A percentile compares a stretch with the other conserved stretches of the same genome.
Evolutionary conservation across 2,329 filamentous ascomycete genomes (phyloP).

Genomic region (Pestalotiopsis sp.): DNA sequence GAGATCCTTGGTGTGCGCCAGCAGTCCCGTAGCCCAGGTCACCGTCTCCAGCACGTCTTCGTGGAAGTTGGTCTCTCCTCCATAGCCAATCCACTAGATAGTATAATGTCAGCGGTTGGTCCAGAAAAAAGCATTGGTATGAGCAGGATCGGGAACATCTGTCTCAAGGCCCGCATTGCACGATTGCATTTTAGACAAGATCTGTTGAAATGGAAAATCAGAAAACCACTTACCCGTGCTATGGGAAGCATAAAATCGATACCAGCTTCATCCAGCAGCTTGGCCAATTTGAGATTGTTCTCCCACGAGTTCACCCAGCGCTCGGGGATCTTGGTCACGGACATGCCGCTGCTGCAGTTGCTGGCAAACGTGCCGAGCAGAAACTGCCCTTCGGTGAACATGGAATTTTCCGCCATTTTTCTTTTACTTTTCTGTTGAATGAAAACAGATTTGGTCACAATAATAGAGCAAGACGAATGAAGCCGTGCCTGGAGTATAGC

Average conservation of each 20-base stretch:
- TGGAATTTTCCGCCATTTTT: slow-evolving; percentile 7
- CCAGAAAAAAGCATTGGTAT: background rate
- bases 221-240: background rate
- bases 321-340: slow-evolving; percentile 8
- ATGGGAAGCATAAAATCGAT: slow-evolving; percentile 11
- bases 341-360: slow-evolving; percentile 11
- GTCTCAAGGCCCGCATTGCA: background rate
- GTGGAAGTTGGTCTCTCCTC: slow-evolving; percentile 11
- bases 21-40: slow-evolving; percentile 1
- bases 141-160: background rate
- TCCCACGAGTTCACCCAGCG: slow-evolving; percentile 11
- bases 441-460: background rate
- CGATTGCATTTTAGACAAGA: background rate
- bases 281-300: slow-evolving; percentile 8
- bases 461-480: background rate
- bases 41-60: slow-evolving; percentile 4
- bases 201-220: background rate
- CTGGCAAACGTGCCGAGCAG: slow-evolving; percentile 10
- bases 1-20: slow-evolving; percentile 31
- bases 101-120: background rate
- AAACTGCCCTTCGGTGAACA: slow-evolving; percentile 10
- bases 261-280: slow-evolving; percentile 2
- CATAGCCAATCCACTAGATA: slow-evolving; percentile 2
- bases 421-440: background rate
- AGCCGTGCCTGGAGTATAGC: background rate